A percentile compares a stretch with the other conserved stretches of the same genome.
These are phyloP conservation scores for Crassisporium funariophilum DNA, from an alignment of 768 basidiomycete species.

Conservation along the genomic window DNA sequence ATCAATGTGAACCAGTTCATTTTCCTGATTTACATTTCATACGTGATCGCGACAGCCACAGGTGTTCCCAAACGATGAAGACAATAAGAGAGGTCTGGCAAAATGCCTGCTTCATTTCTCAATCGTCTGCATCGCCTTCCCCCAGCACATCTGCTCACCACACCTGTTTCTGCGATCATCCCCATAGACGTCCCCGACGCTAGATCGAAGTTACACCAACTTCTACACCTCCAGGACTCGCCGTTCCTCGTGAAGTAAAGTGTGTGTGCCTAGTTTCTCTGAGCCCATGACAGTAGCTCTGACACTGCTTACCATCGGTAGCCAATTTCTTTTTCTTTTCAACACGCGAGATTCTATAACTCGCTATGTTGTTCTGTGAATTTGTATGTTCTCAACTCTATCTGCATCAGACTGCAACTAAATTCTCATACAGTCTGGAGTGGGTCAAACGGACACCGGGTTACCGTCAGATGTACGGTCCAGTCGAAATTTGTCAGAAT, in stretches of 20 bases:
- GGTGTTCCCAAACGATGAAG: constrained; percentile 22
- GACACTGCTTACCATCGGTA: too few relatives aligned
- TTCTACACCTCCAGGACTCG: not conserved
- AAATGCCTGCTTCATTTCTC: constrained; percentile 23
- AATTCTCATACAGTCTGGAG: too few relatives aligned
- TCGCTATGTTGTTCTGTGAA: too few relatives aligned
- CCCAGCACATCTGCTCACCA: constrained; percentile 4
- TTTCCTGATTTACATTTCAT: constrained; percentile 6
- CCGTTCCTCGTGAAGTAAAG: too few relatives aligned
- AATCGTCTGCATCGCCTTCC: constrained; percentile 13
- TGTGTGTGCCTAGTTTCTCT: too few relatives aligned
- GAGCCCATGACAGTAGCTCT: too few relatives aligned
- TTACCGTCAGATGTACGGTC: constrained; percentile 15
- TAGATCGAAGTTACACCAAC: not conserved
- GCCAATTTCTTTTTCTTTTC: too few relatives aligned
- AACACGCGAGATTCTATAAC: too few relatives aligned
- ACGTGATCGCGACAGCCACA: constrained; percentile 8
- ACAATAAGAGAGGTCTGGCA: constrained; percentile 34
- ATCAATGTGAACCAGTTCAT: constrained; percentile 11
- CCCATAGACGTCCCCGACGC: not conserved
- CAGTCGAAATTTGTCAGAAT: not conserved
- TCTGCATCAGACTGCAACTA: too few relatives aligned
- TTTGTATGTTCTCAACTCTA: too few relatives aligned
- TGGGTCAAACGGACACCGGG: constrained; percentile 11
- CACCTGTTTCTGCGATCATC: too few relatives aligned